A percentile compares a stretch with the other conserved stretches of the same genome.
phyloP scores from a whole-genome alignment of 2,329 filamentous ascomycete species.

The Elsinoe australis region DNA sequence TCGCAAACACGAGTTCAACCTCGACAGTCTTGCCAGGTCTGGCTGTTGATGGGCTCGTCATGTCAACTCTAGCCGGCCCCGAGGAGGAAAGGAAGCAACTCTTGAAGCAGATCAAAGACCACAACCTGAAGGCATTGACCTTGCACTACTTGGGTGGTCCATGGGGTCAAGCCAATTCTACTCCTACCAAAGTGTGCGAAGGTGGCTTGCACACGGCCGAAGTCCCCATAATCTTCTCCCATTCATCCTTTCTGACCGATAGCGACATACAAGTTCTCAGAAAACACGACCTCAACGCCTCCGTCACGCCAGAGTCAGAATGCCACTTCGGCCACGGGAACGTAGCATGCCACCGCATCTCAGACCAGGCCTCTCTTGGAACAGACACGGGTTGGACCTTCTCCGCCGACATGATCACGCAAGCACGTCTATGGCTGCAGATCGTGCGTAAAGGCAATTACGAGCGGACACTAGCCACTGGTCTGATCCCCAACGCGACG shows the following conservation, averaged over 20 bases:
- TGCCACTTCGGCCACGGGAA: conserved; percentile 52
- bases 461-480: conserved; percentile 27
- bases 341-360: conserved; percentile 36
- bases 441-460: conserved; percentile 4
- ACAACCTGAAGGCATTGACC: conserved; percentile 35
- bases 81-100: too few relatives aligned
- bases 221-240: conserved; percentile 47
- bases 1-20: not conserved
- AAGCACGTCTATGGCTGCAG: conserved; percentile 16
- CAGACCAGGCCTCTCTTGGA: conserved; percentile 48
- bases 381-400: conserved; percentile 50
- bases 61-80: too few relatives aligned
- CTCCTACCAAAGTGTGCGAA: conserved; percentile 17
- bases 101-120: not conserved
- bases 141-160: conserved; percentile 27
- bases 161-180: conserved; percentile 18
- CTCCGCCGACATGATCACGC: conserved; percentile 34
- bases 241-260: conserved; percentile 41
- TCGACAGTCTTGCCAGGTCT: not conserved
- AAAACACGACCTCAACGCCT: conserved; percentile 45
- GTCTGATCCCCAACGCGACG: conserved; percentile 40
- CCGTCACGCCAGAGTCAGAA: conserved; percentile 53
- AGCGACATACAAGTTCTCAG: conserved; percentile 39
- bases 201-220: conserved; percentile 35
- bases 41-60: not conserved